Evolutionary conservation across 768 basidiomycete genomes (phyloP).

Genomic region (Termitomyces sp.): DNA sequence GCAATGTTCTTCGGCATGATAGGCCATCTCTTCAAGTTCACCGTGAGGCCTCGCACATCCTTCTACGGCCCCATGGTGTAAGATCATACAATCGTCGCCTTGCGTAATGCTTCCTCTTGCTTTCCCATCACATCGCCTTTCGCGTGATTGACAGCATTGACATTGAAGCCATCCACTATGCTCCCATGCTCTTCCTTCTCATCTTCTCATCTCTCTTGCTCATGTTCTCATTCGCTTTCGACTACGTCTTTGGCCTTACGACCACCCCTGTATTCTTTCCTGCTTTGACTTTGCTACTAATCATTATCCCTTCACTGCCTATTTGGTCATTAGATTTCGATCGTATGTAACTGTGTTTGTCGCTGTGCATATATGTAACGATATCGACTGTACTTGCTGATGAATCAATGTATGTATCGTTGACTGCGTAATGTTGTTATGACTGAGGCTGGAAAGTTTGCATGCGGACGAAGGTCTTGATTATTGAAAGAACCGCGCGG

Average conservation of each 20-base stretch:
- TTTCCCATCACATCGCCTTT: not conserved
- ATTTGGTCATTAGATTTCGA: too few species aligned
- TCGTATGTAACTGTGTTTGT: too few species aligned
- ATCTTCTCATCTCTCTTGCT: not conserved
- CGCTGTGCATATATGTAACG: too few species aligned
- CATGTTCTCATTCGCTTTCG: not conserved
- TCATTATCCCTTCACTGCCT: too few species aligned
- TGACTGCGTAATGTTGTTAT: too few species aligned
- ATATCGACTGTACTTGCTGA: too few species aligned
- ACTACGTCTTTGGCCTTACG: not conserved
- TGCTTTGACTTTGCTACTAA: too few species aligned
- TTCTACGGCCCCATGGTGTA: slow-evolving; percentile 7
- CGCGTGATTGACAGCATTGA: not conserved
- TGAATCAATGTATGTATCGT: too few species aligned
- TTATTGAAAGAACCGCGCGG: too few species aligned
- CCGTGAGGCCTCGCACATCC: slow-evolving; percentile 1
- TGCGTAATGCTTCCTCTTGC: not conserved
- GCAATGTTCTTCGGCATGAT: slow-evolving; percentile 13
- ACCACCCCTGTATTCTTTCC: not conserved
- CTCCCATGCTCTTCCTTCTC: not conserved
- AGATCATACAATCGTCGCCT: not conserved
- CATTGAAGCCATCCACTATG: not conserved
- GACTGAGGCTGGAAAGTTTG: too few species aligned
- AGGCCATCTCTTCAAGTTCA: slow-evolving; percentile 1
- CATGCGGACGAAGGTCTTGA: too few species aligned